phyloP scores from a whole-genome alignment of 2,329 filamentous ascomycete genomes.

The Zymoseptoria ardabiliae region DNA sequence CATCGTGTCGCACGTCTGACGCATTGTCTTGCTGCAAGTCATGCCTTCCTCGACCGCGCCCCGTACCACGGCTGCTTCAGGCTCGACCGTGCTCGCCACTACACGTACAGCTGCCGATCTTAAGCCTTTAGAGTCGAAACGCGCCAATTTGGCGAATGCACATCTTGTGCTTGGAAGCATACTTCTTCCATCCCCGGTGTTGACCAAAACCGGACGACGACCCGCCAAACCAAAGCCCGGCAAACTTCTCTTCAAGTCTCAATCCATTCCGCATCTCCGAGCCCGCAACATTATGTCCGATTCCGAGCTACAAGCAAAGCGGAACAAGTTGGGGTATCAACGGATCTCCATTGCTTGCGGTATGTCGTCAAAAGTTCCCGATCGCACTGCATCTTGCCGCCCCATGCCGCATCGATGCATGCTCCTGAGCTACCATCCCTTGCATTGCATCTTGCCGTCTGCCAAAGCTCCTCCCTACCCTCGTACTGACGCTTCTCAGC shows the following conservation, averaged over 20 bases:
- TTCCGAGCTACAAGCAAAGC: slow-evolving; percentile 54
- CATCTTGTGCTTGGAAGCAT: slow-evolving; percentile 13
- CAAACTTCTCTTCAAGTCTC: slow-evolving; percentile 34
- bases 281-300: slow-evolving; percentile 38
- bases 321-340: slow-evolving; percentile 94
- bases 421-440: slow-evolving; percentile 3
- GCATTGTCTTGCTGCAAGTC: neutral
- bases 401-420: slow-evolving; percentile 5
- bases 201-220: slow-evolving; percentile 30
- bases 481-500: slow-evolving; percentile 45
- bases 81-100: slow-evolving; percentile 2
- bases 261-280: slow-evolving; percentile 44
- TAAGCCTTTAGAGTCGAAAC: slow-evolving; percentile 10
- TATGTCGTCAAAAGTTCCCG: slow-evolving; percentile 47
- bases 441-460: slow-evolving; percentile 3
- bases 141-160: slow-evolving; percentile 9
- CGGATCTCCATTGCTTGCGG: slow-evolving; percentile 91
- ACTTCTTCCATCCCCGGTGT: slow-evolving; percentile 2
- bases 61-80: slow-evolving; percentile 6
- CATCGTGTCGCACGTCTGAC: neutral
- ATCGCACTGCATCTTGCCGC: neutral
- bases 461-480: slow-evolving; percentile 5
- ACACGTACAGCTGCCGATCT: slow-evolving; percentile 7
- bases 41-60: slow-evolving; percentile 12
- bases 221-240: slow-evolving; percentile 34